Base-by-base conservation (phyloP, 2,329 filamentous ascomycete genomes). In the Ploettnerulaceae sp. region DNA sequence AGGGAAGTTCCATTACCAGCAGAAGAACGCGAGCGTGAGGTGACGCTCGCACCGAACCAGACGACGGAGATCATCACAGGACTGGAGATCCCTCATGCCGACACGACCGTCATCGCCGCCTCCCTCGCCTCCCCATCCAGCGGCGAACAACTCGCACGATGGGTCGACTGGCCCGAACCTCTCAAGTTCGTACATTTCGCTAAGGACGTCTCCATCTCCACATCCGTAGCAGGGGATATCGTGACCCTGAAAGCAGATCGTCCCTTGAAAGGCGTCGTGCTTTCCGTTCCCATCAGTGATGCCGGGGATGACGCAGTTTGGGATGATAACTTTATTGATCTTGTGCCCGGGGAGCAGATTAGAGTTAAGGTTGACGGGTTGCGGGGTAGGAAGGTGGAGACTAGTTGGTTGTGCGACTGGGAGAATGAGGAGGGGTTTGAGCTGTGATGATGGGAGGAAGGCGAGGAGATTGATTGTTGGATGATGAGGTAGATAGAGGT, bases 151-250 rank as follows among this genome's bases (percentile, higher is more conserved):
- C 62, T 82, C 12, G 79, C 82, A 3, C 69, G 81, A 25, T 77
- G 77, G 51, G 75, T 84, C 58, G 82, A 82, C 65, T 86, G 82
- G 81, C 81, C 81, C 0, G 81, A 86, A 60, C 82, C 82, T 20
- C 68, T 86, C 52, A 86, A 85, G 69, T 81, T 84, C 48, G 60
- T 82, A 18, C 77, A 81, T 57, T 66, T 85, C 36, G 68, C 71
- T 49, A 70, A 72, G 54, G 8, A 61, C 56, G 3, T 41, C 7
- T 34, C 31, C 7, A 11, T 34, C 9, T 32, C 29, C 14, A n/a
- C 29, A n/a, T n/a, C 29, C 29, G 4, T 17, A 22, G 8, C 33
- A 18, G 2, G 7, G 11, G 6, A 7, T 12, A 35, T 14, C 6
- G 69, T 83, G 1, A 63, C 66, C n/a, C 37, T 84, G 33, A 75